phyloP scores from a whole-genome alignment of 371 early-diverging fungal species.

The Apophysomyces ossiformis region DNA sequence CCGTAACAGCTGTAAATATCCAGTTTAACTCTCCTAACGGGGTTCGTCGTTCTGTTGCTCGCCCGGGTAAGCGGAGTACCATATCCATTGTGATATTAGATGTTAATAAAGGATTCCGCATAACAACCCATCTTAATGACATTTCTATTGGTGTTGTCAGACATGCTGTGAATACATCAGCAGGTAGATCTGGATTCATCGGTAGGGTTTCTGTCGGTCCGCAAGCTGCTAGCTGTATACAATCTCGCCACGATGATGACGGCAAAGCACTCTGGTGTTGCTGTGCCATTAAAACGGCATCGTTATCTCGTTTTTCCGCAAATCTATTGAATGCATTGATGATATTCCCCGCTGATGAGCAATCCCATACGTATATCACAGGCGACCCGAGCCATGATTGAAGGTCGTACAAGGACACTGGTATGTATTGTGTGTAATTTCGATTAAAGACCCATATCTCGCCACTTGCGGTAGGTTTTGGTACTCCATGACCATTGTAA shows the following conservation, averaged over 20 bases:
- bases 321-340: constrained; percentile 87
- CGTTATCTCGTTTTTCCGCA: constrained; percentile 84
- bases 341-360: constrained; percentile 92
- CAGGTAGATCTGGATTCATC: constrained; percentile 93
- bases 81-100: constrained; percentile 81
- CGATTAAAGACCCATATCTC: constrained; percentile 99
- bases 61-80: constrained; percentile 89
- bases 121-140: constrained; percentile 91
- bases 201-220: constrained; percentile 86
- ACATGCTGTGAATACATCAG: constrained; percentile 96
- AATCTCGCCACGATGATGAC: constrained; percentile 73
- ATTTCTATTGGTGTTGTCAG: constrained; percentile 96
- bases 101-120: constrained; percentile 78
- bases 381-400: constrained; percentile 96
- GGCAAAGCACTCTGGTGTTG: constrained; percentile 41
- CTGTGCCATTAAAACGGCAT: constrained; percentile 48
- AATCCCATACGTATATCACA: constrained; percentile 95
- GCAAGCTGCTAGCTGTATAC: constrained; percentile 95
- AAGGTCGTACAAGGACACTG: constrained; percentile 88
- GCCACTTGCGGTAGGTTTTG: constrained; percentile 92
- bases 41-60: constrained; percentile 88
- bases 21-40: constrained; percentile 97
- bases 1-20: constrained; percentile 98
- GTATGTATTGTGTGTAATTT: constrained; percentile 97
- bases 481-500: constrained; percentile 99